These are phyloP conservation scores for Krasilnikovozyma curviuscula DNA, from an alignment of 768 basidiomycete genomes.

Conservation along the genomic window DNA sequence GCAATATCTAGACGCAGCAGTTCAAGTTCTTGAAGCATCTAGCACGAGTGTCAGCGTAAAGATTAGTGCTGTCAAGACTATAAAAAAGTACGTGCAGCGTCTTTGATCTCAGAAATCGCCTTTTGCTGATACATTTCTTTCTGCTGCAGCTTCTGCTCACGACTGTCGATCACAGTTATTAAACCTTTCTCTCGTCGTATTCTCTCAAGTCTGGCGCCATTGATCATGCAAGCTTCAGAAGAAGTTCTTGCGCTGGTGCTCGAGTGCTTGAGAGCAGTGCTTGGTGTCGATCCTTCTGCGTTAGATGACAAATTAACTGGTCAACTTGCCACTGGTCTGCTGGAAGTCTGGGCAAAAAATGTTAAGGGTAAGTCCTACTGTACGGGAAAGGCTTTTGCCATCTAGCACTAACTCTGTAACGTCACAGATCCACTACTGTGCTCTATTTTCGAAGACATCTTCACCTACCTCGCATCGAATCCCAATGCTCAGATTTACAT, in stretches of 20 bases:
- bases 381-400: too few species aligned
- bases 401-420: too few species aligned
- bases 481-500: slow-evolving; percentile 44
- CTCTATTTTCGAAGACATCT: slow-evolving; percentile 63
- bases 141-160: slow-evolving; percentile 29
- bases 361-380: slow-evolving; percentile 51
- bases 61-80: slow-evolving; percentile 77
- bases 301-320: slow-evolving; percentile 37
- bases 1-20: slow-evolving; percentile 71
- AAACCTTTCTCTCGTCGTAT: slow-evolving; percentile 51
- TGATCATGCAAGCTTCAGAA: slow-evolving; percentile 58
- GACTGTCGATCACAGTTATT: slow-evolving; percentile 35
- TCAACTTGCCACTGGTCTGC: slow-evolving; percentile 43
- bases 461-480: slow-evolving; percentile 48
- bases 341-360: slow-evolving; percentile 72
- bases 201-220: slow-evolving; percentile 61
- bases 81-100: slow-evolving; percentile 54
- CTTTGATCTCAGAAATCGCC: neutral
- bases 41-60: slow-evolving; percentile 71
- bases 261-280: slow-evolving; percentile 60
- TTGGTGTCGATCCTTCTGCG: slow-evolving; percentile 46
- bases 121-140: neutral
- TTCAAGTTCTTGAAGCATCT: slow-evolving; percentile 58
- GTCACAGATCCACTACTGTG: slow-evolving; percentile 64
- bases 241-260: slow-evolving; percentile 76